Evolutionary conservation across 2,329 filamentous ascomycete species (phyloP).

Genomic region (Xylariaceae sp.): DNA sequence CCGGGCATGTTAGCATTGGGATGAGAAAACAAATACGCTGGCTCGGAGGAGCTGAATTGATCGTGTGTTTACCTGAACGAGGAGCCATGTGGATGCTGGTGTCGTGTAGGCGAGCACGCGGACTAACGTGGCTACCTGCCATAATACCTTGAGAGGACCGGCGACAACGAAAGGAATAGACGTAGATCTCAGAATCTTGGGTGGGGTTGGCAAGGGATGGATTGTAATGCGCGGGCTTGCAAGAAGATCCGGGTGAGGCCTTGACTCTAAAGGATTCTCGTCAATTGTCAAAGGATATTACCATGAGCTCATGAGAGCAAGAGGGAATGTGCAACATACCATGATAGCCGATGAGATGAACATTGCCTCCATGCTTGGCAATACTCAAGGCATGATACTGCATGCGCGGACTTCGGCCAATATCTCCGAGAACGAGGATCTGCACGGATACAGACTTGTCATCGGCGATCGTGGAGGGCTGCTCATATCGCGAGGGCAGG

Average conservation of each 20-base stretch:
- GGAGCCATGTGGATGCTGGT: conserved; percentile 72
- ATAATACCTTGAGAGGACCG: conserved; percentile 78
- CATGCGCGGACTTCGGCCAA: conserved; percentile 95
- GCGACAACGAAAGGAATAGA: conserved; percentile 70
- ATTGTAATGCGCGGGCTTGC: conserved; percentile 64
- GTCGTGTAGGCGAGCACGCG: conserved; percentile 67
- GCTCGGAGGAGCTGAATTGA: background rate
- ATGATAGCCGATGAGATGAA: conserved; percentile 83
- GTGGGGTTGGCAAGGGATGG: conserved; percentile 63
- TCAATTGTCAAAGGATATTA: conserved; percentile 8
- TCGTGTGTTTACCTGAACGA: conserved; percentile 59
- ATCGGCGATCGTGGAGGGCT: conserved; percentile 29
- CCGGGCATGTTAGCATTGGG: conserved; percentile 14
- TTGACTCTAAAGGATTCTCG: conserved; percentile 54
- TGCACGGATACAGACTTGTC: conserved; percentile 49
- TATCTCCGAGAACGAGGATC: conserved; percentile 88
- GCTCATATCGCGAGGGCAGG: conserved; percentile 35
- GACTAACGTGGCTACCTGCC: conserved; percentile 71
- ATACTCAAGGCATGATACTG: conserved; percentile 96
- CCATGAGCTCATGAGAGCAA: background rate
- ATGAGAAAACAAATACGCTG: background rate
- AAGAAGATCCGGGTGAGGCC: conserved; percentile 71
- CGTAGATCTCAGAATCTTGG: conserved; percentile 59
- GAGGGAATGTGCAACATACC: conserved; percentile 43
- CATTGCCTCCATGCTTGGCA: conserved; percentile 70